A percentile compares a stretch with the other conserved stretches of the same genome.
phyloP scores from a whole-genome alignment of 257 asterid species.

The Solanum sparsipilum region DNA sequence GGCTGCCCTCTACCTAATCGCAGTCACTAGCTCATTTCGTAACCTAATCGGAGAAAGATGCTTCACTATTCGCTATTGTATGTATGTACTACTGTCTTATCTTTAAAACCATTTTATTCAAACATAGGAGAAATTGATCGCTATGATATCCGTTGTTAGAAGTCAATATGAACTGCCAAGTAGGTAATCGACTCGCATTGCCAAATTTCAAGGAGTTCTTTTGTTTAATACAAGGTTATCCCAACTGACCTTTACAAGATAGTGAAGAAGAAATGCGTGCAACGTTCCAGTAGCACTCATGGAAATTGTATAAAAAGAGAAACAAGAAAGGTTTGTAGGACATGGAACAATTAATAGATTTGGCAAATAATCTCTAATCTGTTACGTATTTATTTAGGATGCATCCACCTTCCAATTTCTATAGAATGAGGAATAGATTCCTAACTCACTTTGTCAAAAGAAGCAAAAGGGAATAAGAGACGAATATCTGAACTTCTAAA shows the following conservation, averaged over 20 bases:
- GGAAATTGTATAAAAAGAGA: not conserved
- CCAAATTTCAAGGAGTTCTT: not conserved
- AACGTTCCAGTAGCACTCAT: not conserved
- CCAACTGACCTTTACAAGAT: not conserved
- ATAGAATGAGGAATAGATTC: not conserved
- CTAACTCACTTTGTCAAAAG: not conserved
- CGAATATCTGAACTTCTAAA: not conserved
- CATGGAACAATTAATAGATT: not conserved
- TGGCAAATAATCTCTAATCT: not conserved
- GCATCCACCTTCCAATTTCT: not conserved
- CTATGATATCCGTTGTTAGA: not conserved
- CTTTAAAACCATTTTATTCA: not conserved
- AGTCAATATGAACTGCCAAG: not conserved
- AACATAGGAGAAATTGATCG: not conserved
- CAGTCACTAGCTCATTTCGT: not conserved
- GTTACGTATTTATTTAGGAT: not conserved
- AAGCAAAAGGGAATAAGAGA: not conserved
- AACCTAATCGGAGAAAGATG: not conserved
- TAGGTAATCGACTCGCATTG: not conserved
- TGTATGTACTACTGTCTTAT: not conserved
- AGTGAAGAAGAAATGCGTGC: not conserved
- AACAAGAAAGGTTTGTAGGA: not conserved
- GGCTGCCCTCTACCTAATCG: not conserved
- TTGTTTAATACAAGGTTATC: not conserved
- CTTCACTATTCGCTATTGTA: not conserved